phyloP scores from a whole-genome alignment of 306 rosid species.

The Erythrophleum fordii region DNA sequence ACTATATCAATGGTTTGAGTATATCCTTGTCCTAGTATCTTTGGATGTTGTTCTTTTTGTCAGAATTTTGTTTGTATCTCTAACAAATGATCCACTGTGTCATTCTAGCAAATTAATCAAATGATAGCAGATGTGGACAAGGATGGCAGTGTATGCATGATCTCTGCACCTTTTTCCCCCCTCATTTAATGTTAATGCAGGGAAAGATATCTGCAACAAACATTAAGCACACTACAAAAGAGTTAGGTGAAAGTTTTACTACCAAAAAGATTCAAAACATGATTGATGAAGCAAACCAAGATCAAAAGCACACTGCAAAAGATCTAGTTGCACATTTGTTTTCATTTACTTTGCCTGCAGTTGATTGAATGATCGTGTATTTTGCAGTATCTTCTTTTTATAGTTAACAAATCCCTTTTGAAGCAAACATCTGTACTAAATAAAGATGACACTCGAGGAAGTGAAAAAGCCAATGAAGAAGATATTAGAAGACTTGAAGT shows the following conservation, averaged over 20 bases:
- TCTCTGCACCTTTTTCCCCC: background rate
- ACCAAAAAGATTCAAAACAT: background rate
- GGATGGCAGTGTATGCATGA: slow-evolving; percentile 1
- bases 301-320: too few relatives aligned
- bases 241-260: background rate
- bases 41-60: background rate
- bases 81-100: background rate
- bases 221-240: background rate
- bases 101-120: background rate
- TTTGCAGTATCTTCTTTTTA: too few relatives aligned
- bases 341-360: too few relatives aligned
- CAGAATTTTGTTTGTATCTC: background rate
- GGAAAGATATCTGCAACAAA: background rate
- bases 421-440: too few relatives aligned
- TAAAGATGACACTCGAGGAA: too few relatives aligned
- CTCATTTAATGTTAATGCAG: background rate
- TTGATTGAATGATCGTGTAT: too few relatives aligned
- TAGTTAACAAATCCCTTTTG: too few relatives aligned
- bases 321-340: background rate
- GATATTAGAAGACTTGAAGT: too few relatives aligned
- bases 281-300: background rate
- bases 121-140: slow-evolving; percentile 5
- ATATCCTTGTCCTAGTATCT: background rate
- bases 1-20: background rate
- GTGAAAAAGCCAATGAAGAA: too few relatives aligned